phyloP scores from a whole-genome alignment of 352 stramenopile genomes.

The Globisporangium barbulae region DNA sequence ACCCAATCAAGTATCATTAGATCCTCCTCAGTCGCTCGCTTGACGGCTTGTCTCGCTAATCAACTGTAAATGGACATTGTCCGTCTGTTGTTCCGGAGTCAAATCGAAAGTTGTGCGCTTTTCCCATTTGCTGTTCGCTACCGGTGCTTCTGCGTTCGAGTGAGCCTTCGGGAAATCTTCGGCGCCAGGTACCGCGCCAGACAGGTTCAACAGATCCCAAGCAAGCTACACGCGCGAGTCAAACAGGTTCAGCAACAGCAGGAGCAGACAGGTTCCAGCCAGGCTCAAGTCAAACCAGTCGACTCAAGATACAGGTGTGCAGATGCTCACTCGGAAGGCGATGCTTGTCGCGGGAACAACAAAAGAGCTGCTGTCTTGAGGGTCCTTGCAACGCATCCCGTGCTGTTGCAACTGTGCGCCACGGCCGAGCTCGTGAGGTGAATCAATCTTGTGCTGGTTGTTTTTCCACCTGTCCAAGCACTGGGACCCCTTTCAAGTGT shows the following conservation, averaged over 20 bases:
- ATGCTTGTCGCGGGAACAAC: neutral
- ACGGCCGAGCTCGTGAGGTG: no score
- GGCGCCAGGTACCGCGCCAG: neutral
- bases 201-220: neutral
- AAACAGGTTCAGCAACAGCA: conserved; percentile 1
- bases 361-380: neutral
- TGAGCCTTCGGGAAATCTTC: neutral
- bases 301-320: neutral
- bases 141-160: neutral
- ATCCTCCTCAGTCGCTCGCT: conserved; percentile 24
- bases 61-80: conserved; percentile 48
- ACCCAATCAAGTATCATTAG: conserved; percentile 22
- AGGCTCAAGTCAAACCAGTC: neutral
- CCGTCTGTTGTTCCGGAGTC: conserved; percentile 43
- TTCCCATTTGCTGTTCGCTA: neutral
- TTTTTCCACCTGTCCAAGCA: no score
- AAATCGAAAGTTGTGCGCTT: conserved; percentile 20
- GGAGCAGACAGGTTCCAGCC: neutral
- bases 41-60: conserved; percentile 34
- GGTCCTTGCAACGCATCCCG: no score
- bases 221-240: neutral
- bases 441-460: no score
- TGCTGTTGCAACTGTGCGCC: no score
- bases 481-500: no score
- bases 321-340: neutral